Evolutionary conservation across 2,329 filamentous ascomycete species (phyloP).

Genomic region (Colletotrichum tanaceti): DNA sequence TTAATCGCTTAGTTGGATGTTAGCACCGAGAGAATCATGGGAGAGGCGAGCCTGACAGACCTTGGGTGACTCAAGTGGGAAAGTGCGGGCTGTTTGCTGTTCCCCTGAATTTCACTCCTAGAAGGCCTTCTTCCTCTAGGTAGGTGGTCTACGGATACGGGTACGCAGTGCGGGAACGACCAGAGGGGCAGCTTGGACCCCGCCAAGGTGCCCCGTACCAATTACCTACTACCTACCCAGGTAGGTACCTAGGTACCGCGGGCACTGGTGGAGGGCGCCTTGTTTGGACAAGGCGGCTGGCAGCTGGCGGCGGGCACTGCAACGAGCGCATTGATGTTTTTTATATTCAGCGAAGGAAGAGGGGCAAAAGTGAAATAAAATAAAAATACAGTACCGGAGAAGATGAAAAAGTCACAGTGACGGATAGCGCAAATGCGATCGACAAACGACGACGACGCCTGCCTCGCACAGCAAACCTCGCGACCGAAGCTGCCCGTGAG

Average conservation of each 20-base stretch:
- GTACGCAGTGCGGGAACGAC: neutral
- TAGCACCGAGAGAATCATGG: slow-evolving; percentile 7
- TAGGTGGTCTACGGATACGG: no score
- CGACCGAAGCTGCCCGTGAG: slow-evolving; percentile 17
- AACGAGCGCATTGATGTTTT: slow-evolving; percentile 18
- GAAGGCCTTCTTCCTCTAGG: neutral
- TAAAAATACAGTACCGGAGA: slow-evolving; percentile 1
- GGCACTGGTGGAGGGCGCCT: slow-evolving; percentile 15
- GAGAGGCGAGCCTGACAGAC: slow-evolving; percentile 6
- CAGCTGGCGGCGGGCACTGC: neutral
- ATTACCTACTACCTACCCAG: no score
- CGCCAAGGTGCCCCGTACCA: slow-evolving; percentile 32
- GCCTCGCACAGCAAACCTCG: slow-evolving; percentile 18
- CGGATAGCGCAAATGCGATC: neutral
- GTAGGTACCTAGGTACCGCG: no score
- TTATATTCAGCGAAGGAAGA: neutral
- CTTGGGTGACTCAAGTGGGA: slow-evolving; percentile 8
- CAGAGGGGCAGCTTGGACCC: slow-evolving; percentile 24
- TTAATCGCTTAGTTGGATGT: neutral
- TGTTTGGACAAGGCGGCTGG: slow-evolving; percentile 7
- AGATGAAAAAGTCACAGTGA: slow-evolving; percentile 21
- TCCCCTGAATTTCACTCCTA: slow-evolving; percentile 5
- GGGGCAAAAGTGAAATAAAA: no score
- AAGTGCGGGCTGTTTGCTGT: slow-evolving; percentile 10
- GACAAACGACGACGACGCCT: slow-evolving; percentile 16